These are phyloP conservation scores for Mimosa bimucronata DNA, from an alignment of 306 rosid genomes.

Conservation along the genomic window DNA sequence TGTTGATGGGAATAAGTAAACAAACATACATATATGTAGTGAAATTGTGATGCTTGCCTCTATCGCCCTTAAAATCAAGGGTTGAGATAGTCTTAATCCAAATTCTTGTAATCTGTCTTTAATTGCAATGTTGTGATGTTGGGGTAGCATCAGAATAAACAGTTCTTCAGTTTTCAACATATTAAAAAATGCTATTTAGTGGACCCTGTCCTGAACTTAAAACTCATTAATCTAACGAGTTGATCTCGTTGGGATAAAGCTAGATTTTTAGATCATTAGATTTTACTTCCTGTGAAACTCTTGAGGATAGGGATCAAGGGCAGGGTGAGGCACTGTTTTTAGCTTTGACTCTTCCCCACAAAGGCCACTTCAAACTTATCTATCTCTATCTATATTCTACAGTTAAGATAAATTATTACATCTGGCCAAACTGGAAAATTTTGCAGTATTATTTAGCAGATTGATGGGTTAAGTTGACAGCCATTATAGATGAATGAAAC, in stretches of 20 bases:
- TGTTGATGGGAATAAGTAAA: not conserved
- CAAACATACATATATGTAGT: not conserved
- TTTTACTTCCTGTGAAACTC: not conserved
- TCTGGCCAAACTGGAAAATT: not conserved
- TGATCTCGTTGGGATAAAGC: not conserved
- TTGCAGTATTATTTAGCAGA: not conserved
- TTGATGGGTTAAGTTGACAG: not conserved
- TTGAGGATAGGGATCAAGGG: not conserved
- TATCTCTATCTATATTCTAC: not conserved
- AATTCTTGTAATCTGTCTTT: not conserved
- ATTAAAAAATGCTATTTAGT: not conserved
- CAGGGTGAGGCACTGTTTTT: not conserved
- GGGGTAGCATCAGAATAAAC: not conserved
- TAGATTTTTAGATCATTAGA: not conserved
- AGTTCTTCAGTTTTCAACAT: not conserved
- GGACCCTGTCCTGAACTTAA: not conserved
- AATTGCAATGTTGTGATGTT: not conserved
- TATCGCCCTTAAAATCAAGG: not conserved
- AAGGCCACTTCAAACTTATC: not conserved
- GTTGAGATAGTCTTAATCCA: not conserved
- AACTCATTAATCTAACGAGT: not conserved
- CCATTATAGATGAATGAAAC: constrained; percentile 13
- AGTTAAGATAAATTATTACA: not conserved
- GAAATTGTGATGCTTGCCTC: not conserved
- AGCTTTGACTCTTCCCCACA: not conserved